Percentiles rank a stretch among this genome's conserved stretches.
These are phyloP conservation scores for Cutaneotrichosporon sp. DNA, from an alignment of 1,284 basidiomycete species.

Conservation along the genomic window DNA sequence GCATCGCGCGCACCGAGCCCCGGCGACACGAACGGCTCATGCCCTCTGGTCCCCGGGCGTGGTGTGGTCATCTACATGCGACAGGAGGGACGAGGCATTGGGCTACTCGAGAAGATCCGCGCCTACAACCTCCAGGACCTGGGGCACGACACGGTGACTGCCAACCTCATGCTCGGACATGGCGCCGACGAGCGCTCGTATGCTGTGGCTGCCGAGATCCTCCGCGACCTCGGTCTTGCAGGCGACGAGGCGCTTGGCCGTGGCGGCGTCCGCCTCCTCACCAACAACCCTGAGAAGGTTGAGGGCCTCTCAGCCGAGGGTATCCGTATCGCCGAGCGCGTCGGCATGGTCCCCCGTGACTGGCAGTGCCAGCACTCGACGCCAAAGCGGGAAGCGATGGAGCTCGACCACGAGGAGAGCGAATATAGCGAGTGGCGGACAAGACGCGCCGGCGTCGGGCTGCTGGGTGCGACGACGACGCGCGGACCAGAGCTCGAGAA, in stretches of 20 bases:
- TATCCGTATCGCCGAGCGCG: constrained; percentile 75
- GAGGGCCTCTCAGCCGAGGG: constrained; percentile 81
- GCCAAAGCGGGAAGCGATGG: constrained; percentile 16
- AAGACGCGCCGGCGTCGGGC: constrained; percentile 68
- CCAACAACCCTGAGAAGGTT: constrained; percentile 98
- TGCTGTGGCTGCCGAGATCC: constrained; percentile 83
- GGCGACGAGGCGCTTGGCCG: constrained; percentile 58
- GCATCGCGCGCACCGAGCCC: constrained; percentile 39
- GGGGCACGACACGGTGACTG: constrained; percentile 96
- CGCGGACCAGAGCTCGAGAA: constrained; percentile 87
- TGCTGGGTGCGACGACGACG: constrained; percentile 77
- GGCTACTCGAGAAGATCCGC: constrained; percentile 89
- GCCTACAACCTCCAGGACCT: constrained; percentile 99
- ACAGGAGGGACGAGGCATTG: constrained; percentile 98
- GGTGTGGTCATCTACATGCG: constrained; percentile 97
- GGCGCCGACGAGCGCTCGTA: constrained; percentile 92
- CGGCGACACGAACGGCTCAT: constrained; percentile 10
- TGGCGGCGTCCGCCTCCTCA: constrained; percentile 74
- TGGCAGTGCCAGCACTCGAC: constrained; percentile 60
- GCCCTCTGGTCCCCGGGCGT: constrained; percentile 61
- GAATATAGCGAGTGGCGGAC: constrained; percentile 56
- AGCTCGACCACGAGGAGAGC: constrained; percentile 42
- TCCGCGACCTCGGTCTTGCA: constrained; percentile 81
- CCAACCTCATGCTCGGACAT: constrained; percentile 93
- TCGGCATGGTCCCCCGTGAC: constrained; percentile 90